Evolutionary conservation across 768 basidiomycete genomes (phyloP).

Genomic region (Mrakia blollopis): DNA sequence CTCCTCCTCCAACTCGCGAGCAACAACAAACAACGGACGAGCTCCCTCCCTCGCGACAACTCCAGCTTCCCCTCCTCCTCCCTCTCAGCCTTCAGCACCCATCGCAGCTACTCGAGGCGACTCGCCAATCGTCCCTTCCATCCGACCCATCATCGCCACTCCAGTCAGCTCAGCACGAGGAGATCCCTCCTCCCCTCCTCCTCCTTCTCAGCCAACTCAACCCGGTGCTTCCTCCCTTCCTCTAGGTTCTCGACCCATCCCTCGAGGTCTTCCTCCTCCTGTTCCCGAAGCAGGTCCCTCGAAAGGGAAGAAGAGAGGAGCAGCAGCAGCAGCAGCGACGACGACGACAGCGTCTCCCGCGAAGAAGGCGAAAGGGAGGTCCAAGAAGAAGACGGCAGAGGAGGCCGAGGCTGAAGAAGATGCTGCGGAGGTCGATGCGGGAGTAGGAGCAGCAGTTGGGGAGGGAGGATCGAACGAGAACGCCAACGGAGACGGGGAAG

Average conservation of each 20-base stretch:
- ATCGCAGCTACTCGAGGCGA: neutral
- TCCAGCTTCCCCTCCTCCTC: neutral
- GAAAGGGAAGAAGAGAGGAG: neutral
- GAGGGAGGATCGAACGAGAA: neutral
- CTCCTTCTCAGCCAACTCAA: neutral
- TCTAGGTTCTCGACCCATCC: neutral
- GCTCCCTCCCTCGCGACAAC: neutral
- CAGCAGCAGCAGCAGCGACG: neutral
- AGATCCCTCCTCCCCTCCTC: neutral
- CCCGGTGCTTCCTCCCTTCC: neutral
- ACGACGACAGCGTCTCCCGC: neutral
- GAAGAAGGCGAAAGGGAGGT: neutral
- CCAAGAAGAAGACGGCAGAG: neutral
- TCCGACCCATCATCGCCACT: neutral
- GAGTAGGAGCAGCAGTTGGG: neutral
- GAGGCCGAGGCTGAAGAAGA: neutral
- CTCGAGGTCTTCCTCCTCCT: neutral
- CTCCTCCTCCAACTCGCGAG: neutral
- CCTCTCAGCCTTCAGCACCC: neutral
- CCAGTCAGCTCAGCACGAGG: slow-evolving; percentile 5
- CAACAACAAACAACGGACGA: neutral
- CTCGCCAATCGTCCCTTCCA: neutral
- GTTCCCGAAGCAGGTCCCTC: neutral
- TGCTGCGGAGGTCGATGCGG: neutral
- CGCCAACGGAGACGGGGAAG: neutral